Conservation (phyloP, 2,329 filamentous ascomycete genomes). For the Ceratocystis huliohia region DNA sequence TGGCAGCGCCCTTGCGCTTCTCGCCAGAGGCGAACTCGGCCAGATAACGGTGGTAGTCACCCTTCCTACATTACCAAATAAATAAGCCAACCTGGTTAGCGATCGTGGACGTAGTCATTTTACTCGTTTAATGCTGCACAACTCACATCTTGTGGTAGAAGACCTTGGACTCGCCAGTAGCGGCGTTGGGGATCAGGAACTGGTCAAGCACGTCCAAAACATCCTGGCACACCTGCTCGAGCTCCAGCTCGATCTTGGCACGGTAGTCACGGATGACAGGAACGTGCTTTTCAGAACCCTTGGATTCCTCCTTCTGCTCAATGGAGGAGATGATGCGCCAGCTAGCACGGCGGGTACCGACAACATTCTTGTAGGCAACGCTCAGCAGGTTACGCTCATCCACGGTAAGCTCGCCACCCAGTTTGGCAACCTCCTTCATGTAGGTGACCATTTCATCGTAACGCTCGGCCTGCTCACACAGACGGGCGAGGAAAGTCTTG, state of each 20-base stretch:
- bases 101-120: not conserved
- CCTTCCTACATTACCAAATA: constrained; percentile 54
- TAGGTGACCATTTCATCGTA: constrained; percentile 99
- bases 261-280: constrained; percentile 91
- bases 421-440: constrained; percentile 99
- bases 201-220: constrained; percentile 90
- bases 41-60: constrained; percentile 97
- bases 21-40: constrained; percentile 92
- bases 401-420: constrained; percentile 68
- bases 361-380: constrained; percentile 99
- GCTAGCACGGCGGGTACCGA: constrained; percentile 92
- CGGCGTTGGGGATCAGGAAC: constrained; percentile 85
- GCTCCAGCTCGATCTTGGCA: constrained; percentile 93
- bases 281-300: constrained; percentile 93
- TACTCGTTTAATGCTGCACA: not conserved
- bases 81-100: constrained; percentile 11
- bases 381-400: constrained; percentile 98
- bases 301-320: constrained; percentile 99
- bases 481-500: constrained; percentile 99
- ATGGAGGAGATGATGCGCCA: constrained; percentile 99
- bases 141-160: constrained; percentile 99
- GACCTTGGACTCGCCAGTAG: constrained; percentile 96
- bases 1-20: constrained; percentile 87
- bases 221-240: constrained; percentile 97
- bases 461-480: constrained; percentile 99